A percentile compares a stretch with the other conserved stretches of the same genome.
Conservation (phyloP, 2,329 filamentous ascomycete genomes). For the Penicillium sp. region DNA sequence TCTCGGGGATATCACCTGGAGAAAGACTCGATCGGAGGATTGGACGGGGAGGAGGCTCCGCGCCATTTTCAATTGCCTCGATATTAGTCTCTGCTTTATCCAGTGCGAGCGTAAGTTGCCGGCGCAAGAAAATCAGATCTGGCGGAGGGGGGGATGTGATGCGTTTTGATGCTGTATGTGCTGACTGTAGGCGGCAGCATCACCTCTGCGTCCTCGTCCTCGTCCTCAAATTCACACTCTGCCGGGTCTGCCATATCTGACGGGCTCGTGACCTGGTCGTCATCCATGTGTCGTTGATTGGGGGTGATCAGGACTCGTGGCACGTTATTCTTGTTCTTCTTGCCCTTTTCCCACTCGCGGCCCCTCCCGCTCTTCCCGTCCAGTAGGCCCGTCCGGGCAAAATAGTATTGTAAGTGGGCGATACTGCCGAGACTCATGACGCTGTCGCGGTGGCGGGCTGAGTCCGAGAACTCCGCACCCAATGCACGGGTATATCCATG, state of each 20-base stretch:
- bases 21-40: constrained; percentile 35
- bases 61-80: constrained; percentile 44
- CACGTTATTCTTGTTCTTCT: constrained; percentile 40
- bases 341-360: constrained; percentile 63
- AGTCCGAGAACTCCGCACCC: constrained; percentile 84
- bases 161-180: constrained; percentile 86
- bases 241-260: constrained; percentile 43
- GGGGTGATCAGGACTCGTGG: constrained; percentile 43
- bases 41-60: constrained; percentile 31
- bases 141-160: constrained; percentile 78
- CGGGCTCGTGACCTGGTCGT: constrained; percentile 55
- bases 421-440: constrained; percentile 97
- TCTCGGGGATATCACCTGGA: constrained; percentile 38
- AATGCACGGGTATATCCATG: constrained; percentile 86
- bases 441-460: constrained; percentile 85
- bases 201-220: constrained; percentile 60
- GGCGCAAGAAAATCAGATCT: constrained; percentile 74
- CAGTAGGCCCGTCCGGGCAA: constrained; percentile 86
- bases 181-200: constrained; percentile 97
- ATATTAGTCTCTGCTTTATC: constrained; percentile 68
- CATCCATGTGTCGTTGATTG: constrained; percentile 41
- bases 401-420: constrained; percentile 96
- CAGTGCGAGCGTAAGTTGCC: constrained; percentile 66
- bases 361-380: constrained; percentile 91
- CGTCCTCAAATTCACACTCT: constrained; percentile 50